Base-by-base conservation (phyloP, 192 early-diverging fungal genomes). In the Linnemannia schmuckeri region DNA sequence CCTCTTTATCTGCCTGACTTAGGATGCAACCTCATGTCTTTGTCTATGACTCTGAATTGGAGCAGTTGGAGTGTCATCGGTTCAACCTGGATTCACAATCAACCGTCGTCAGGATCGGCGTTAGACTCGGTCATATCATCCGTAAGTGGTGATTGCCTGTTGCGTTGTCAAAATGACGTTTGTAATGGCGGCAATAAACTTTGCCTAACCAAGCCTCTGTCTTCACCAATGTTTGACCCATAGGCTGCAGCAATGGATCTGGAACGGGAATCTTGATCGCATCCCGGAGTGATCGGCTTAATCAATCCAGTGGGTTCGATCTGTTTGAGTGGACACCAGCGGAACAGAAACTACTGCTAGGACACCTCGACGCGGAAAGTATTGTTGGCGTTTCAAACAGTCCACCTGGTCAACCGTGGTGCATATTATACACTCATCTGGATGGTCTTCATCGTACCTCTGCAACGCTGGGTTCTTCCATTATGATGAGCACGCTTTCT, bases 41-140 rank as follows among this genome's bases (percentile, higher is more conserved):
- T 30, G 3, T 84, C 33, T 79, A 84, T 46, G 77, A 84, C 47
- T 9, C 27, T 10, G 47, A 20, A 27, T 37, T 79, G 47, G 47
- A 70, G 54, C 77, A 71, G 37, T 24, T 84, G 42, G 82, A 84
- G 49, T 84, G 82, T 42, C 82, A 84, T 42, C 27, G 38, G 38
- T 20, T 84, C 9, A 40, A 70, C 7, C 47, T 73, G 20, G 41
- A 70, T 27, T 33, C 15, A n/a, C 73, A 77, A 15, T 24, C 68
- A 3, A 52, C 69, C 5, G 35, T 84, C 13, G 82, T 66, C 20
- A 33, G 41, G 22, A 35, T 78, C 4, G 82, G 54, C 9, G 6
- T 84, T 55, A 42, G 27, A 18, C 77, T 84, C 18, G 57, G 24
- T 1, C 55, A 44, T 8, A 33, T 84, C 37, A 41, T 61, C 35